A percentile compares a stretch with the other conserved stretches of the same genome.
Conservation (phyloP, 306 rosid species). For the Ochetophila trinervis region DNA sequence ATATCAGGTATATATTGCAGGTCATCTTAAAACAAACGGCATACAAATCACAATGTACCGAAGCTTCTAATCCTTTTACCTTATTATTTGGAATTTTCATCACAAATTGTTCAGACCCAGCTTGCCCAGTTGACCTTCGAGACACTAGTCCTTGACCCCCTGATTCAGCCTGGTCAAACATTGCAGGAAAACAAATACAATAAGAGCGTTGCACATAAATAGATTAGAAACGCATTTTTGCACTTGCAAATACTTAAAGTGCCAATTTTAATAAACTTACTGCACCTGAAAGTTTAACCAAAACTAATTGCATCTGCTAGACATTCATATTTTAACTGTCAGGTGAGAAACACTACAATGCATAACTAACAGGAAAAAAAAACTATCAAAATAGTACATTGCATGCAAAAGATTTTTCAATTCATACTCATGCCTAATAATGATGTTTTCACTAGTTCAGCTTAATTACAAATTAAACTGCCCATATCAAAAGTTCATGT, state of each 20-base stretch:
- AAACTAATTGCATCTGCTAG: too few relatives aligned
- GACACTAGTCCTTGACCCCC: conserved; percentile 80
- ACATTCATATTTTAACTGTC: too few relatives aligned
- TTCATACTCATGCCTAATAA: too few relatives aligned
- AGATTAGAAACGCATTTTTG: too few relatives aligned
- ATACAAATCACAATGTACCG: neutral
- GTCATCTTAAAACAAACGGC: conserved; percentile 8
- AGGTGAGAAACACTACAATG: too few relatives aligned
- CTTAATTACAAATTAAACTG: neutral
- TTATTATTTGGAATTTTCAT: conserved; percentile 84
- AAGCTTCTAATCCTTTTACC: conserved; percentile 32
- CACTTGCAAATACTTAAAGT: too few relatives aligned
- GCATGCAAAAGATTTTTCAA: neutral
- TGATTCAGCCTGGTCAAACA: conserved; percentile 72
- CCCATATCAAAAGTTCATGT: too few relatives aligned
- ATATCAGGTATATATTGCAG: neutral
- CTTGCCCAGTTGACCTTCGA: conserved; percentile 60
- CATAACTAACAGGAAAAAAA: neutral
- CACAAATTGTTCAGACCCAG: conserved; percentile 78
- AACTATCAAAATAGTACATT: neutral
- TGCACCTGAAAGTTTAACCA: too few relatives aligned
- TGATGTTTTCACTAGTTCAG: neutral
- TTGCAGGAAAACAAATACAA: neutral
- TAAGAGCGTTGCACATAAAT: too few relatives aligned
- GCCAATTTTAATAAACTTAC: too few relatives aligned